Percentiles rank a stretch among this genome's conserved stretches.
These are phyloP conservation scores for Rhodotorula kratochvilovae DNA, from an alignment of 768 basidiomycete genomes.

Conservation along the genomic window DNA sequence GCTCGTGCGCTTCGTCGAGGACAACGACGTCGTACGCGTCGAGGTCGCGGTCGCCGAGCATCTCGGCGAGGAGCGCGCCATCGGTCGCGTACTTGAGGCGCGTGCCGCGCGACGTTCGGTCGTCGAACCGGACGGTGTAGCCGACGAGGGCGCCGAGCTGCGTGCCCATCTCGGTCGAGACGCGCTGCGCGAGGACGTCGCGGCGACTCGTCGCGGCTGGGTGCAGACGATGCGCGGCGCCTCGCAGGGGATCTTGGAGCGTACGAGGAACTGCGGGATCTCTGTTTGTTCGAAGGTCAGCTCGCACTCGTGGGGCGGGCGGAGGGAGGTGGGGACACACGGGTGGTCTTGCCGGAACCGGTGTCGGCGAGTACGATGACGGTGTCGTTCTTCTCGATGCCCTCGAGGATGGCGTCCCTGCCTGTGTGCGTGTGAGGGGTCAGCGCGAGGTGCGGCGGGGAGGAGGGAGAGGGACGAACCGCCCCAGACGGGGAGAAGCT, in stretches of 20 bases:
- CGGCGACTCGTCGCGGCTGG: slow-evolving; percentile 91
- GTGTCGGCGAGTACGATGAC: slow-evolving; percentile 92
- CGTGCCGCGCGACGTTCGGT: slow-evolving; percentile 62
- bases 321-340: slow-evolving; percentile 55
- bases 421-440: slow-evolving; percentile 51
- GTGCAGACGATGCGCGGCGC: slow-evolving; percentile 67
- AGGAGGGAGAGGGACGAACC: slow-evolving; percentile 52
- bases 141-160: slow-evolving; percentile 74
- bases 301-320: background rate
- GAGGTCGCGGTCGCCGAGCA: slow-evolving; percentile 70
- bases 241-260: slow-evolving; percentile 58
- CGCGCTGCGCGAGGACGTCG: slow-evolving; percentile 89
- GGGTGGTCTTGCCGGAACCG: slow-evolving; percentile 96
- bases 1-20: slow-evolving; percentile 95
- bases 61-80: slow-evolving; percentile 93
- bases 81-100: slow-evolving; percentile 95
- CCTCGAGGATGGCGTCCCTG: slow-evolving; percentile 66
- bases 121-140: slow-evolving; percentile 94
- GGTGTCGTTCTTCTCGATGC: slow-evolving; percentile 71
- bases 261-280: slow-evolving; percentile 90
- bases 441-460: background rate
- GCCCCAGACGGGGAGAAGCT: slow-evolving; percentile 70
- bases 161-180: slow-evolving; percentile 74
- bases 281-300: slow-evolving; percentile 54
- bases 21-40: slow-evolving; percentile 79